A percentile compares a stretch with the other conserved stretches of the same genome.
Evolutionary conservation across 345 rosid genomes (phyloP).

Genomic region (Nasturtium officinale): DNA sequence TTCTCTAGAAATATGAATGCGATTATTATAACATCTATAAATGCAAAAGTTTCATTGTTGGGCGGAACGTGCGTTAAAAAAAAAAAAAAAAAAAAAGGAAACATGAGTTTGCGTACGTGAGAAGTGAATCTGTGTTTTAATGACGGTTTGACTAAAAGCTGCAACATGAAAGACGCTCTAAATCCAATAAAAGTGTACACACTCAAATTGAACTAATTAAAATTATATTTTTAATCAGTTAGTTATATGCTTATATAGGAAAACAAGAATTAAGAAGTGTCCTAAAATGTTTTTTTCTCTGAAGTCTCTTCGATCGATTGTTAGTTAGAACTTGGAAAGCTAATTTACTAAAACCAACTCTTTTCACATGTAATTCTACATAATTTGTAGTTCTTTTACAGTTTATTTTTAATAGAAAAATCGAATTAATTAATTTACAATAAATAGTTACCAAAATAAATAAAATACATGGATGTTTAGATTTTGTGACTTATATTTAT

Average conservation of each 20-base stretch:
- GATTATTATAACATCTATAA: neutral
- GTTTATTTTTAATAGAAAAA: too few relatives aligned
- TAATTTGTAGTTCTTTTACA: neutral
- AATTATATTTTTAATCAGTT: neutral
- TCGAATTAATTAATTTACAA: too few relatives aligned
- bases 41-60: neutral
- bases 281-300: neutral
- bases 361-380: neutral
- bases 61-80: neutral
- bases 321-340: neutral
- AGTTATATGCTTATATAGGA: neutral
- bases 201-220: neutral
- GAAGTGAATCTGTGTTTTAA: slow-evolving; percentile 20
- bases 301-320: neutral
- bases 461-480: too few relatives aligned
- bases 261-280: neutral
- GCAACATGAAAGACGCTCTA: slow-evolving; percentile 16
- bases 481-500: too few relatives aligned
- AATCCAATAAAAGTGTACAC: slow-evolving; percentile 31
- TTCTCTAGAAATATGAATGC: neutral
- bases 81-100: too few relatives aligned
- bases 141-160: slow-evolving; percentile 20
- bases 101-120: slow-evolving; percentile 31
- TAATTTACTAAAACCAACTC: neutral
- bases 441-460: too few relatives aligned